Percentiles rank a stretch among this genome's conserved stretches.
Evolutionary conservation across 1,139 yeast genomes (phyloP).

Genomic region (Yamadazyma siamensis): DNA sequence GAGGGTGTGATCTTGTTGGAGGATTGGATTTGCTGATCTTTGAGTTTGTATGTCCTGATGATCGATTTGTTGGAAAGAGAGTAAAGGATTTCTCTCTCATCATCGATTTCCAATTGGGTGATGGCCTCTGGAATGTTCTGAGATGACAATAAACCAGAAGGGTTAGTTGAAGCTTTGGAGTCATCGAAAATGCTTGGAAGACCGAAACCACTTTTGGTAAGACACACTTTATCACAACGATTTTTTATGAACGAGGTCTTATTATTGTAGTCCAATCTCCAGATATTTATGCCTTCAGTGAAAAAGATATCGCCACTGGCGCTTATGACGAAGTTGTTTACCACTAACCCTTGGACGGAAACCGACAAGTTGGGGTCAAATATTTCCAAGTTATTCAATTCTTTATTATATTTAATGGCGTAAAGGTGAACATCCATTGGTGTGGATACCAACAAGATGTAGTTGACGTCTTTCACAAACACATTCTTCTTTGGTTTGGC

Average conservation of each 20-base stretch:
- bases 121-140: conserved; percentile 51
- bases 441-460: conserved; percentile 75
- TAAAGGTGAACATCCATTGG: conserved; percentile 73
- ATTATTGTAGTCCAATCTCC: conserved; percentile 86
- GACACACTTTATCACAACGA: conserved; percentile 77
- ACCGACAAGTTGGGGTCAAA: conserved; percentile 83
- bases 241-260: conserved; percentile 86
- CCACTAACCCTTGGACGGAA: conserved; percentile 74
- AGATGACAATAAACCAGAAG: conserved; percentile 4
- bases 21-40: conserved; percentile 33
- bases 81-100: conserved; percentile 72
- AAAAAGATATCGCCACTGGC: conserved; percentile 76
- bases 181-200: conserved; percentile 11
- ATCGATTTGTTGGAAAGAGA: conserved; percentile 79
- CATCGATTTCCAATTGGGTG: conserved; percentile 67
- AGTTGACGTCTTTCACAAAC: conserved; percentile 73
- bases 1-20: conserved; percentile 42
- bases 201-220: conserved; percentile 62
- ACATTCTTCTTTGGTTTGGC: conserved; percentile 79
- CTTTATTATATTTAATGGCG: conserved; percentile 59
- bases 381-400: conserved; percentile 57
- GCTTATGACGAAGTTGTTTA: conserved; percentile 58
- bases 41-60: conserved; percentile 73
- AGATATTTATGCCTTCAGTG: conserved; percentile 74
- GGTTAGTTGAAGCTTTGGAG: conserved; percentile 18